Percentiles rank a stretch among this genome's conserved stretches.
Evolutionary conservation across 306 rosid species (phyloP).

Genomic region (Vigna trinervia): DNA sequence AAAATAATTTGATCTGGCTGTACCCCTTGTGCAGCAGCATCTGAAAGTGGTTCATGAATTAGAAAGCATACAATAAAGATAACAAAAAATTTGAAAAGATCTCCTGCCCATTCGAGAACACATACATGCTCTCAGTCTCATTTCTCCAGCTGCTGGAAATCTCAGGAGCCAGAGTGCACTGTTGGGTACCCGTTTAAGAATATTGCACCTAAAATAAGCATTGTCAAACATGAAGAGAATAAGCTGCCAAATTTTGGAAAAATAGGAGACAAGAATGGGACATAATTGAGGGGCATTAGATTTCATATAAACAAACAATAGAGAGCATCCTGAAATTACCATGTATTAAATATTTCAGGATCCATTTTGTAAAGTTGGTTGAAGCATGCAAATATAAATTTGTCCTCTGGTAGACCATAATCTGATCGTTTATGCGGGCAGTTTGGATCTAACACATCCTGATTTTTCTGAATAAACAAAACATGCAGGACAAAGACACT

Average conservation of each 20-base stretch:
- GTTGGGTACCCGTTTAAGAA: conserved; percentile 93
- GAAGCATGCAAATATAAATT: conserved; percentile 95
- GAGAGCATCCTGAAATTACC: conserved; percentile 61
- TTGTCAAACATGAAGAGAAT: conserved; percentile 5
- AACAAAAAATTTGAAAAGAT: neutral
- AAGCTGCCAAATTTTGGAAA: neutral
- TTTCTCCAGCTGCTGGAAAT: conserved; percentile 99
- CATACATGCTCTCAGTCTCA: conserved; percentile 88
- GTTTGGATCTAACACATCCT: conserved; percentile 82
- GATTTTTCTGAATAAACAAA: conserved; percentile 76
- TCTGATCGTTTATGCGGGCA: conserved; percentile 85
- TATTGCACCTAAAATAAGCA: conserved; percentile 79
- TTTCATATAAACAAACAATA: conserved; percentile 15
- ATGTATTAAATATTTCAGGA: conserved; percentile 89
- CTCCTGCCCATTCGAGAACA: neutral
- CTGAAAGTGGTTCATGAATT: conserved; percentile 50
- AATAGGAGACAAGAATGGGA: neutral
- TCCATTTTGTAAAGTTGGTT: conserved; percentile 99
- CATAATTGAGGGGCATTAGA: neutral
- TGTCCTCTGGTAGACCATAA: conserved; percentile 89
- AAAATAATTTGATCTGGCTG: conserved; percentile 92
- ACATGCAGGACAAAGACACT: neutral
- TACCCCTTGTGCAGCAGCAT: conserved; percentile 92
- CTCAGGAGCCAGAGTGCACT: conserved; percentile 98
- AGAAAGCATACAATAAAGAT: conserved; percentile 6